Conservation (phyloP, 2,329 filamentous ascomycete genomes). For the Plenodomus lindquistii region DNA sequence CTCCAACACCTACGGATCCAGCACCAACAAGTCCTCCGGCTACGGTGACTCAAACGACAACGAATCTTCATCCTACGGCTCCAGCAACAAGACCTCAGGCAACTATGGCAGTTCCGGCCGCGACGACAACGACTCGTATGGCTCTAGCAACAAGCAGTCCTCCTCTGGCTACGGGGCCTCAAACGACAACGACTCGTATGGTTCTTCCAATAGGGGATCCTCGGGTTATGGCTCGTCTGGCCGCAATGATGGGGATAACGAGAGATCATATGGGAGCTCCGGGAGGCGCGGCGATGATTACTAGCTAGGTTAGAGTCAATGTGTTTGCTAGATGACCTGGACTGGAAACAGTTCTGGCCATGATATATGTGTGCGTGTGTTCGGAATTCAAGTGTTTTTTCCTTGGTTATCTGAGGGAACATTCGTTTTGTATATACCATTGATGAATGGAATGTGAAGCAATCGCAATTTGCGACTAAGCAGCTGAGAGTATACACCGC, state of each 20-base stretch:
- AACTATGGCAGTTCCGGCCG: constrained; percentile 6
- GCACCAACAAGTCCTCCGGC: no score
- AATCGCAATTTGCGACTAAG: no score
- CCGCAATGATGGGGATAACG: constrained; percentile 1
- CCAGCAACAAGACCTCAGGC: constrained; percentile 1
- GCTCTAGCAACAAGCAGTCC: constrained; percentile 10
- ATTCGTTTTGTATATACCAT: no score
- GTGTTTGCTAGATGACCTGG: no score
- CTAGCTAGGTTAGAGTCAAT: no score
- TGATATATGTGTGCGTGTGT: no score
- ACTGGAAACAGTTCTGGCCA: no score
- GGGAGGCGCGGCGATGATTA: constrained; percentile 10
- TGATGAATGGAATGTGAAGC: no score
- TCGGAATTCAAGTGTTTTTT: no score
- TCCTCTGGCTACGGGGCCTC: constrained; percentile 5
- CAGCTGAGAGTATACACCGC: no score
- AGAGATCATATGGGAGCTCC: constrained; percentile 3
- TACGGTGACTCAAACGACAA: constrained; percentile 4
- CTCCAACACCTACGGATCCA: constrained; percentile 2
- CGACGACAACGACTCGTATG: constrained; percentile 11
- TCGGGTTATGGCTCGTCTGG: constrained; percentile 1
- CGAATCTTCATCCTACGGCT: constrained; percentile 1
- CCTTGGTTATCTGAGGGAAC: no score
- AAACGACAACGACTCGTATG: constrained; percentile 6
- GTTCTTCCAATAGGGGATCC: not conserved